Percentiles rank a stretch among this genome's conserved stretches.
phyloP scores from a whole-genome alignment of 331 rosid species.

The Telfairia occidentalis region DNA sequence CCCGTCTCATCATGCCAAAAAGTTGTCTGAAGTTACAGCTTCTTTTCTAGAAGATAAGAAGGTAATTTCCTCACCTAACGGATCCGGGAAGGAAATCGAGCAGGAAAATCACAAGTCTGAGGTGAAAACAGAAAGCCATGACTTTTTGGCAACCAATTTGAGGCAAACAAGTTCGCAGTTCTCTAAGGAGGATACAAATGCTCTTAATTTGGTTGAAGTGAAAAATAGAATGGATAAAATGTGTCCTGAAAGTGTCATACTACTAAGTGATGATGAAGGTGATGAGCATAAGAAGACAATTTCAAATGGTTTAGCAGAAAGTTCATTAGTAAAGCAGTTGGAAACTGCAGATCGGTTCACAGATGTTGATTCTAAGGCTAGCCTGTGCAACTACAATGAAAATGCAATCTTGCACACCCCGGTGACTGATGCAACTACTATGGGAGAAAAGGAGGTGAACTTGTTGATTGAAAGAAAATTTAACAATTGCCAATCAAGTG shows the following conservation, averaged over 20 bases:
- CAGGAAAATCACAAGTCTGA: constrained; percentile 15
- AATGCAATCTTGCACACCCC: constrained; percentile 27
- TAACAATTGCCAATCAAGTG: constrained; percentile 23
- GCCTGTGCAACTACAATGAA: constrained; percentile 26
- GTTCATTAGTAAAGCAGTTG: constrained; percentile 13
- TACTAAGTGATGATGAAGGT: constrained; percentile 74
- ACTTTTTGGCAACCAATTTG: constrained; percentile 21
- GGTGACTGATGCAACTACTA: constrained; percentile 32
- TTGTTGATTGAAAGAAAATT: constrained; percentile 22
- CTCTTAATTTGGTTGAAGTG: constrained; percentile 21
- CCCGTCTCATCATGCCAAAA: constrained; percentile 23
- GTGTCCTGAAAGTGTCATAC: constrained; percentile 36
- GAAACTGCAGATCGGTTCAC: constrained; percentile 23
- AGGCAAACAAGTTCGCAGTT: constrained; percentile 31
- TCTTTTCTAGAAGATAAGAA: constrained; percentile 19
- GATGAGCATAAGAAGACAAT: constrained; percentile 34
- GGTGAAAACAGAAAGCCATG: constrained; percentile 30
- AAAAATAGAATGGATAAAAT: constrained; percentile 30
- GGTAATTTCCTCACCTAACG: constrained; percentile 5
- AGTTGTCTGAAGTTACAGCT: constrained; percentile 23
- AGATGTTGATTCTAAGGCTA: constrained; percentile 31
- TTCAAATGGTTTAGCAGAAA: constrained; percentile 30
- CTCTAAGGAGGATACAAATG: constrained; percentile 38
- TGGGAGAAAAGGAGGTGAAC: constrained; percentile 30
- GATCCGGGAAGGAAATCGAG: constrained; percentile 18